Evolutionary conservation across 345 rosid genomes (phyloP), one percentile per base, ranked within the genome.

Genomic region (Rubroshorea leprosula): DNA sequence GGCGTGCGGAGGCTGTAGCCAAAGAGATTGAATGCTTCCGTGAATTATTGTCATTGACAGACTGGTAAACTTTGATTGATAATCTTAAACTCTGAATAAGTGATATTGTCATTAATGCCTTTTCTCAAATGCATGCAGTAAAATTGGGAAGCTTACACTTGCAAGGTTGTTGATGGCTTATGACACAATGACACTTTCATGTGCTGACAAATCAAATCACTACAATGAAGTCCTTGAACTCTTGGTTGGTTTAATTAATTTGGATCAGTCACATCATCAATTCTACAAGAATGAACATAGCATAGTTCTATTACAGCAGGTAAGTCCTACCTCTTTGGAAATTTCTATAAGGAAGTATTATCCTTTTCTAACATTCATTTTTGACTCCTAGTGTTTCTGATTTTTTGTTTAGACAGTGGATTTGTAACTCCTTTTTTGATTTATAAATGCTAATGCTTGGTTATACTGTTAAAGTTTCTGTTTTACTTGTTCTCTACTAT

Each of bases 141-240:
- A 92, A 83, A 86, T 92, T 63, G 93, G 95, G 60, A 92, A 92
- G 80, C 89, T 92, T 70, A 83, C 88, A 9, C 84, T 89, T 66
- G 98, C 94, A 19, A 86, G 88, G 76, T 75, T 89, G 75, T 68
- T 86, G 84, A 81, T 72, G 72, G 94, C 97, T 55, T 70, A 59
- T 63, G 81, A 89, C 72, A 75, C 62, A 51, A 68, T 77, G 72
- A 19, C 41, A 44, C 59, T 61, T 54, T 60, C 73, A 46, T 52
- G 26, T 62, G 45, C 72, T 29, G 64, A 54, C n/a, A 71, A 70
- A 58, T 58, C 58, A 61, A 58, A 24, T 53, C 81, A 86, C 51
- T 82, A 69, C 59, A 75, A 80, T 60, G 87, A 85, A 77, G 79
- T 86, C 66, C 86, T 89, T 50, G 70, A 67, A 56, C 78, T 89